These are phyloP conservation scores for Cutaneotrichosporon cavernicola DNA, from an alignment of 1,284 basidiomycete genomes.

Conservation along the genomic window DNA sequence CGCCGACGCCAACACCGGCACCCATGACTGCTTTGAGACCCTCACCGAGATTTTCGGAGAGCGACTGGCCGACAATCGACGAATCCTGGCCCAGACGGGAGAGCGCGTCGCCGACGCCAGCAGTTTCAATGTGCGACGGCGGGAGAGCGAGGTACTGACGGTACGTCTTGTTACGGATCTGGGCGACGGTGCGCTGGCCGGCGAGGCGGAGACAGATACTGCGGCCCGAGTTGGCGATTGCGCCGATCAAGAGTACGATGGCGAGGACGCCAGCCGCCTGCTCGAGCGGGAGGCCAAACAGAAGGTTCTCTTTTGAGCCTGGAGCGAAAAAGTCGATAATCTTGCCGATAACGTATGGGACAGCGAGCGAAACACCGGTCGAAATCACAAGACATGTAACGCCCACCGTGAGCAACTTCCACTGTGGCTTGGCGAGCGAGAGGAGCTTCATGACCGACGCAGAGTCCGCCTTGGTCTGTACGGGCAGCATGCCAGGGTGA, in stretches of 20 bases:
- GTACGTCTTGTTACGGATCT: constrained; percentile 51
- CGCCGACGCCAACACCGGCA: constrained; percentile 46
- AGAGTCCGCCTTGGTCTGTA: constrained; percentile 36
- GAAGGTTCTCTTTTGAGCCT: constrained; percentile 41
- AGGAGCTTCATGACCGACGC: constrained; percentile 45
- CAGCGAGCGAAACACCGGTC: constrained; percentile 45
- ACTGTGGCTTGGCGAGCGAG: constrained; percentile 48
- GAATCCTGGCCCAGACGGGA: constrained; percentile 52
- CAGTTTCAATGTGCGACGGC: constrained; percentile 49
- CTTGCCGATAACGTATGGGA: constrained; percentile 49
- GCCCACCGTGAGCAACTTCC: constrained; percentile 42
- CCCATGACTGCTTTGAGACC: constrained; percentile 50
- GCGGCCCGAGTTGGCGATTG: constrained; percentile 45
- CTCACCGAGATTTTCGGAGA: constrained; percentile 50
- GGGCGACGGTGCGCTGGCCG: constrained; percentile 48
- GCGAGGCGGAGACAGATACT: constrained; percentile 47
- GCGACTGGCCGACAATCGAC: constrained; percentile 48
- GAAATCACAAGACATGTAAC: constrained; percentile 42
- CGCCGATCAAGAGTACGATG: constrained; percentile 41
- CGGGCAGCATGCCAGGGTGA: constrained; percentile 14
- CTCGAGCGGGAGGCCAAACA: constrained; percentile 49
- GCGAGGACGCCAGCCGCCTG: constrained; percentile 40
- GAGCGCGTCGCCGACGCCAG: constrained; percentile 50
- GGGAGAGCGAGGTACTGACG: constrained; percentile 48
- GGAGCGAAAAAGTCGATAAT: constrained; percentile 53